Conservation (phyloP, 148 eudicot genomes). For the Arbutus unedo region DNA sequence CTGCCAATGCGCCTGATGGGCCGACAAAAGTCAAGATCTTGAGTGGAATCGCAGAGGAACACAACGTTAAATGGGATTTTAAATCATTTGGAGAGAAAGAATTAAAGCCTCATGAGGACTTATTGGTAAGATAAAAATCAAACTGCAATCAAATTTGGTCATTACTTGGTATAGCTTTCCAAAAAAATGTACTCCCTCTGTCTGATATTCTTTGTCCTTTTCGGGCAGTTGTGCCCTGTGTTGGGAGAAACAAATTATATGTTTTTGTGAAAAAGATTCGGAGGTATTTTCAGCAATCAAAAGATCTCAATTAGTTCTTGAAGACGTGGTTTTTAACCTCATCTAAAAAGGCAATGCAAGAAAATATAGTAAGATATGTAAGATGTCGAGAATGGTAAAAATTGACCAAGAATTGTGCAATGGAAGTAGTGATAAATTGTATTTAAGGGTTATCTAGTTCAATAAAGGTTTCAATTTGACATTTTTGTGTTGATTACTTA, state of each 20-base stretch:
- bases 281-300: not conserved
- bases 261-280: not conserved
- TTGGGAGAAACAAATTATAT: not conserved
- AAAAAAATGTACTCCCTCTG: not conserved
- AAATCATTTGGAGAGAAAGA: conserved; percentile 61
- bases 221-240: not conserved
- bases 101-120: conserved; percentile 39
- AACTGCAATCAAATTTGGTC: not conserved
- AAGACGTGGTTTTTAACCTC: not conserved
- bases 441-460: not conserved
- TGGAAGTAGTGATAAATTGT: not conserved
- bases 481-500: not conserved
- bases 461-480: not conserved
- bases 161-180: not conserved
- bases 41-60: conserved; percentile 80
- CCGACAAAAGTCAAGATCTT: conserved; percentile 72
- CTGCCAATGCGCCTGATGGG: conserved; percentile 84
- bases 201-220: not conserved
- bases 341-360: not conserved
- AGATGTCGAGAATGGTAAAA: not conserved
- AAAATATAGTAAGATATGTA: not conserved
- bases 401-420: not conserved
- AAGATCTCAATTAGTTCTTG: not conserved
- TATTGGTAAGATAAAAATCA: conserved; percentile 42
- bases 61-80: conserved; percentile 83